Percentiles rank a stretch among this genome's conserved stretches.
These are phyloP conservation scores for Hypoxylon lenormandii DNA, from an alignment of 495 filamentous ascomycete species.

Conservation along the genomic window DNA sequence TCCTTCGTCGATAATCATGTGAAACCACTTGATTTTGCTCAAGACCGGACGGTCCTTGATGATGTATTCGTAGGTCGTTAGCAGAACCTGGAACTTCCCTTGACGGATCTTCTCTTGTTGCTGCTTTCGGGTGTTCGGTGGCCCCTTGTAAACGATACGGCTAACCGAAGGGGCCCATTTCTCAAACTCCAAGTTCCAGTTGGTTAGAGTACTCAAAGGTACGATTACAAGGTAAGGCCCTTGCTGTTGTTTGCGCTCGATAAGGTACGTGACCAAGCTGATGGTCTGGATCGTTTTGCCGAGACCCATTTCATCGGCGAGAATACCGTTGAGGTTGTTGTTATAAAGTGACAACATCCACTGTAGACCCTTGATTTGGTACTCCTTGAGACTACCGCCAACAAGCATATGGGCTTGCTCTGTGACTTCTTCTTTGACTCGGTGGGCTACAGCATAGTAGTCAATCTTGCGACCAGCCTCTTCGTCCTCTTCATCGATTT, in stretches of 20 bases:
- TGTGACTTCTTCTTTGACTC: conserved; percentile 88
- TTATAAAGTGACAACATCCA: conserved; percentile 99
- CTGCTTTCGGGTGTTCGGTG: conserved; percentile 85
- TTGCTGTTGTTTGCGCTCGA: conserved; percentile 91
- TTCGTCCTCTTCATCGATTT: conserved; percentile 74
- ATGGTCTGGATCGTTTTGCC: conserved; percentile 99
- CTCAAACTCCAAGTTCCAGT: conserved; percentile 98
- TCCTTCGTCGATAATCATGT: conserved; percentile 99
- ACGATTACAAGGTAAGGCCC: conserved; percentile 97
- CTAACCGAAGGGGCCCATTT: conserved; percentile 93
- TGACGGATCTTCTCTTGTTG: conserved; percentile 94
- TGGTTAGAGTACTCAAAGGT: conserved; percentile 93
- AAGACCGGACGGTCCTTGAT: conserved; percentile 96
- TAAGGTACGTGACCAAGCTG: conserved; percentile 94
- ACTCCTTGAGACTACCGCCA: conserved; percentile 93
- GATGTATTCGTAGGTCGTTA: conserved; percentile 99
- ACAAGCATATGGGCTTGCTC: conserved; percentile 85
- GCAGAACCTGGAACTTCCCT: conserved; percentile 92
- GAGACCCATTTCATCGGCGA: conserved; percentile 99
- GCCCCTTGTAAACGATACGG: conserved; percentile 95
- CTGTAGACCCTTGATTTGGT: conserved; percentile 96
- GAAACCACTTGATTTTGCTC: conserved; percentile 97
- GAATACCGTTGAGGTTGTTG: conserved; percentile 98
- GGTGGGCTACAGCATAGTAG: conserved; percentile 98
- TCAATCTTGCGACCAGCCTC: conserved; percentile 83